These are phyloP conservation scores for Kodamaea neixiangensis DNA, from an alignment of 805 yeast genomes.

Conservation along the genomic window DNA sequence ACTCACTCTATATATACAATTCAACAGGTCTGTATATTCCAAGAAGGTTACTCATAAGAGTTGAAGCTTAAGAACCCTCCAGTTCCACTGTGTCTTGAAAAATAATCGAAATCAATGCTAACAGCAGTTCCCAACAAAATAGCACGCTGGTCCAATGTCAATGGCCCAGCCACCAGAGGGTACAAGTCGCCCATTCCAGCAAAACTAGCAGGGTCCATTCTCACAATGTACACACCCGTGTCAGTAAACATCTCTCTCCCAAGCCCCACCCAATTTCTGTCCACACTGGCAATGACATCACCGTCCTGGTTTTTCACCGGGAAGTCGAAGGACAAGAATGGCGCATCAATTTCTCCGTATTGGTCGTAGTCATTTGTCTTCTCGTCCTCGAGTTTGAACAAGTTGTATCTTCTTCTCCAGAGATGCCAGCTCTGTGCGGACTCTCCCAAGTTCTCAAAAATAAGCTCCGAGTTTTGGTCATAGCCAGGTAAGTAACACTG, in stretches of 20 bases:
- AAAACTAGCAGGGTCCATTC: conserved; percentile 77
- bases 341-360: conserved; percentile 86
- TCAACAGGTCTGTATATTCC: not conserved
- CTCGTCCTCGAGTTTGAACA: conserved; percentile 55
- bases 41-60: conserved; percentile 18
- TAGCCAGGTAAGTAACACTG: conserved; percentile 65
- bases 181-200: conserved; percentile 56
- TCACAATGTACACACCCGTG: conserved; percentile 84
- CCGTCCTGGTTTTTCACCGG: conserved; percentile 65
- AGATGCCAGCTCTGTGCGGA: conserved; percentile 91
- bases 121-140: conserved; percentile 84
- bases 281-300: conserved; percentile 70
- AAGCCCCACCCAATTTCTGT: conserved; percentile 93
- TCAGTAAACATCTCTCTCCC: conserved; percentile 93
- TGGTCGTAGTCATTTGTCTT: conserved; percentile 57
- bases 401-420: conserved; percentile 87
- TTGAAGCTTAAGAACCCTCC: conserved; percentile 46
- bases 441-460: conserved; percentile 69
- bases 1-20: too few species aligned
- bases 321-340: conserved; percentile 83
- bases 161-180: conserved; percentile 50
- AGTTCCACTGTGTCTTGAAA: conserved; percentile 80
- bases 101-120: conserved; percentile 93
- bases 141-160: conserved; percentile 83
- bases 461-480: conserved; percentile 33